A percentile compares a stretch with the other conserved stretches of the same genome.
Evolutionary conservation across 2,329 filamentous ascomycete species (phyloP).

Genomic region (Dichotomopilus funicola): DNA sequence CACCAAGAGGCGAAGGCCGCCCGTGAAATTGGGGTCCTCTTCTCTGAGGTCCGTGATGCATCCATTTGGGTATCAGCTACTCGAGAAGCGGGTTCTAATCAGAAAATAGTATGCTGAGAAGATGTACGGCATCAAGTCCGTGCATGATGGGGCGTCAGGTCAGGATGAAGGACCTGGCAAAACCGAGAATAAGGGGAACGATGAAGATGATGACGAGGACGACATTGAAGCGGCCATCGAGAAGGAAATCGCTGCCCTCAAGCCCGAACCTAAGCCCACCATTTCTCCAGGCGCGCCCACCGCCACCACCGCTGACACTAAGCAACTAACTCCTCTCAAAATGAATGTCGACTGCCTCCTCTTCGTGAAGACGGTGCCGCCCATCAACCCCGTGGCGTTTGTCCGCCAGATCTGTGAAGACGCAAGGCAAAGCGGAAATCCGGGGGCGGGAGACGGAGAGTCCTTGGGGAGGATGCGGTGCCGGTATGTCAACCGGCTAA

Average conservation of each 20-base stretch:
- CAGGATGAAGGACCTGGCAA: conserved; percentile 28
- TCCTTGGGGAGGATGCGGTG: conserved; percentile 38
- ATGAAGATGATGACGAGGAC: conserved; percentile 39
- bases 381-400: conserved; percentile 51
- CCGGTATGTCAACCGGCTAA: conserved; percentile 53
- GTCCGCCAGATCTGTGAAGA: conserved; percentile 51
- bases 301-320: conserved; percentile 29
- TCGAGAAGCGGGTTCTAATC: not conserved
- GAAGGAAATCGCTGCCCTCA: conserved; percentile 63
- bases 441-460: conserved; percentile 19
- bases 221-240: conserved; percentile 70
- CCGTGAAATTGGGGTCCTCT: conserved; percentile 58
- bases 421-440: conserved; percentile 34
- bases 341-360: conserved; percentile 56
- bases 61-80: no score
- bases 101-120: conserved; percentile 55
- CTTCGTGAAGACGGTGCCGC: conserved; percentile 51
- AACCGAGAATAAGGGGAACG: not conserved
- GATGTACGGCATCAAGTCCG: conserved; percentile 46
- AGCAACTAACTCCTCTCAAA: conserved; percentile 45
- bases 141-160: conserved; percentile 23
- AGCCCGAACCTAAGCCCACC: conserved; percentile 32
- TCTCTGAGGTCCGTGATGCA: conserved; percentile 51
- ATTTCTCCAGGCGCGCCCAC: conserved; percentile 32
- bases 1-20: conserved; percentile 65